These are phyloP conservation scores for Solanum chacoense DNA, from an alignment of 305 asterid genomes.

Conservation along the genomic window DNA sequence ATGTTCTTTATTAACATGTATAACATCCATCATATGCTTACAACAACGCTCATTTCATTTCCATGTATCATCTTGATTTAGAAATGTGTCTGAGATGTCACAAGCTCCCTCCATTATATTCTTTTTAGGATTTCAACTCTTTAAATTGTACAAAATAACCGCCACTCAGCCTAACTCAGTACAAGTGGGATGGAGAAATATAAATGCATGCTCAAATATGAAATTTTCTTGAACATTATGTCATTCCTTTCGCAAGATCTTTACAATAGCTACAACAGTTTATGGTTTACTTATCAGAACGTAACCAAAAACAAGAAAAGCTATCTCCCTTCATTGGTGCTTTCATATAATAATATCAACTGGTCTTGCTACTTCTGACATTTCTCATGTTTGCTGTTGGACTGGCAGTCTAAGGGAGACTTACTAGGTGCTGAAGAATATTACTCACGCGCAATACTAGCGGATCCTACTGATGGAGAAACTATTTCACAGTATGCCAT, in stretches of 20 bases:
- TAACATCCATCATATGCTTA: neutral
- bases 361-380: neutral
- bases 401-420: conserved; percentile 54
- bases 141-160: neutral
- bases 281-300: neutral
- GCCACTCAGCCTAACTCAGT: neutral
- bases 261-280: neutral
- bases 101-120: neutral
- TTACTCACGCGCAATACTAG: conserved; percentile 43
- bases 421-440: conserved; percentile 58
- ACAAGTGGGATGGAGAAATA: neutral
- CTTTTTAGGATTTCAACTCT: neutral
- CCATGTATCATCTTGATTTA: neutral
- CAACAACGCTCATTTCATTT: neutral
- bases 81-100: neutral
- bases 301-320: neutral
- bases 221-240: neutral
- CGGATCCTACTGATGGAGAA: conserved; percentile 66
- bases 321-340: neutral
- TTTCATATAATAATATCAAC: neutral
- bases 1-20: neutral
- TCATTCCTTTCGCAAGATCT: neutral
- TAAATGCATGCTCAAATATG: neutral
- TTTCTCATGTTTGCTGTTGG: conserved; percentile 1
- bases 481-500: conserved; percentile 44